phyloP scores from a whole-genome alignment of 768 basidiomycete species.

The Hygrophoropsis aurantiaca region DNA sequence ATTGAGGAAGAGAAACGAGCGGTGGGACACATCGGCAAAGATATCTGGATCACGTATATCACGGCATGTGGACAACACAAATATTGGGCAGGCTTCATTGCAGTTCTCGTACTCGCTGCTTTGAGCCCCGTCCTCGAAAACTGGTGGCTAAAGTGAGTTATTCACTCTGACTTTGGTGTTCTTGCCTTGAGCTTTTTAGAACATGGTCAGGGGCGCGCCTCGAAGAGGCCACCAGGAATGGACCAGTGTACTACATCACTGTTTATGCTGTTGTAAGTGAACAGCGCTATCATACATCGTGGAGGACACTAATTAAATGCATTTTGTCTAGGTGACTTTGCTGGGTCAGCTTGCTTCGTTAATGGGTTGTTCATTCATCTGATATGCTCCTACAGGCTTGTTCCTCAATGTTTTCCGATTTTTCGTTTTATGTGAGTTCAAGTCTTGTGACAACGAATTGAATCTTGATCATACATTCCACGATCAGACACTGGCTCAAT shows the following conservation, averaged over 20 bases:
- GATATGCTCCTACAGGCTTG: slow-evolving; percentile 39
- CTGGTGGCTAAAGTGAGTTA: slow-evolving; percentile 61
- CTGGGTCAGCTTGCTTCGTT: slow-evolving; percentile 25
- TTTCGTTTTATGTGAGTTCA: slow-evolving; percentile 65
- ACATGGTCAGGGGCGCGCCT: slow-evolving; percentile 56
- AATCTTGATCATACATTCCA: slow-evolving; percentile 6
- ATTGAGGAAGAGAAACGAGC: slow-evolving; percentile 84
- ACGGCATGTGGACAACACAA: slow-evolving; percentile 45
- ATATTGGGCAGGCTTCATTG: slow-evolving; percentile 61
- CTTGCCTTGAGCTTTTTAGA: slow-evolving; percentile 28
- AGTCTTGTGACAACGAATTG: not conserved
- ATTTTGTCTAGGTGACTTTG: slow-evolving; percentile 31
- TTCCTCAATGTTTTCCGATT: slow-evolving; percentile 60
- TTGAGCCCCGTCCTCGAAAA: slow-evolving; percentile 70
- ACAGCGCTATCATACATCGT: slow-evolving; percentile 7
- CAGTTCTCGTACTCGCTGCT: slow-evolving; percentile 54
- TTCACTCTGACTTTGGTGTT: slow-evolving; percentile 1
- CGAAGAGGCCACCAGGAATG: slow-evolving; percentile 37
- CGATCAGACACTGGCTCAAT: slow-evolving; percentile 74
- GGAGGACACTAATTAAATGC: slow-evolving; percentile 16
- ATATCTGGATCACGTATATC: slow-evolving; percentile 66
- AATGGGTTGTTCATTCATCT: not conserved
- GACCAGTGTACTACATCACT: slow-evolving; percentile 45
- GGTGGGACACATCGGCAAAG: slow-evolving; percentile 63
- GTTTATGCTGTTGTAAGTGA: slow-evolving; percentile 65